Evolutionary conservation across 2,329 filamentous ascomycete species (phyloP), one percentile per base, ranked within the genome.

Genomic region (Aphanocladium album): DNA sequence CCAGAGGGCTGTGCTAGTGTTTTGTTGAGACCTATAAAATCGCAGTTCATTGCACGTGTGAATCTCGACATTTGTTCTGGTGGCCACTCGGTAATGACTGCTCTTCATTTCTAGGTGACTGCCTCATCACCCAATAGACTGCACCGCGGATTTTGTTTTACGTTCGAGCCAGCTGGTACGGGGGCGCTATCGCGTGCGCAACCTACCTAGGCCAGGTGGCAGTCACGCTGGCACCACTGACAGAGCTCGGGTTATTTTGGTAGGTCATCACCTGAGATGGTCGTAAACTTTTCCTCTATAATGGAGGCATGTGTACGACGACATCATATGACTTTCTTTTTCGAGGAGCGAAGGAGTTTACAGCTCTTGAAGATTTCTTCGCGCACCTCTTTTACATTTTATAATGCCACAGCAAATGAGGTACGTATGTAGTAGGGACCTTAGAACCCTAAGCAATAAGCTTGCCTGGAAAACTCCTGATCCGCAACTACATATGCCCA

Each of bases 1-100:
- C 14, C 16, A 5, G 27, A 16, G 25, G 2, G 23, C 46, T 12
- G 46, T 39, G 33, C 9, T 9, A 9, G 5, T 12, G 5, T 43
- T 43, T 43, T 30, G 9, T 33, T 35, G 25, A 45, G 56, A 47
- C 55, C 55, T 59, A 59, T 59, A 30, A 21, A 49, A 50, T 39
- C 35, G 21, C 45, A 51, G 47, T 25, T 43, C 37, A 45, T 33
- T 43, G 56, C 56, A 59, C 56, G 56, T 59, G 56, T 52, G 45
- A 41, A 21, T 30, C 33, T 57, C 30, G 46, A 17, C 35, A 30
- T 9, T n/a, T 17, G 45, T 17, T 19, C 45, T 33, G 17, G 25
- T 21, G 19, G 11, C 3, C 35, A 39, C 7, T 11, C 16, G 12
- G 11, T 11, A 5, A 17, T n/a, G n/a, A n/a, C n/a, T n/a, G n/a